Evolutionary conservation across 139 green algal species (phyloP), one percentile per base, ranked within the genome.

Genomic region (Tetraselmis chui): DNA sequence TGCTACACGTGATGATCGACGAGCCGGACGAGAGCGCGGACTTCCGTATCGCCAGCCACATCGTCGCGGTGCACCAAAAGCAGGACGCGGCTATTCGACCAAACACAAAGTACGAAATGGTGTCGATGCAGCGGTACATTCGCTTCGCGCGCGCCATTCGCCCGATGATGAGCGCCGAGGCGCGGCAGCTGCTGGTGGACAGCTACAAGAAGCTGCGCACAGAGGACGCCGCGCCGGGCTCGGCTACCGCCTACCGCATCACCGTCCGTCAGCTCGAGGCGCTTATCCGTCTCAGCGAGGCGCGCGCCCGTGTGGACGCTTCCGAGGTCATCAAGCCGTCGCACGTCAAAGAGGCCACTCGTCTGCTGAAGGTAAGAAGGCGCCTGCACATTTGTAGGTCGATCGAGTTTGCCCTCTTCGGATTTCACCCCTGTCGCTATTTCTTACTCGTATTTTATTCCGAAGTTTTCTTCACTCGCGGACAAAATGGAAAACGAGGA

Each of bases 1-100:
- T 98, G 84, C 88, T 98, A 75, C 94, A 98, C 82, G 92, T 98
- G 28, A 98, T 98, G 95, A 85, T 98, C 30, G 95, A 98, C 82
- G 94, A 98, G 87, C 94, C 93, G 23, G 94, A 94, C 24, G 89
- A 94, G 29, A 83, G 83, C 28, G 83, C 90, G 58, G 95, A 98
- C 84, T 78, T 83, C 18, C 87, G 87, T 76, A 95, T 98, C 75
- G 95, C 94, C 1, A 67, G 59, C 0, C 95, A 98, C 89, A 97
- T 98, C 84, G 84, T 97, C 28, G 74, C 59, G 1, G 77, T 90
- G 74, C 88, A 92, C 75, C 83, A 90, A 82, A 81, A 83, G 27
- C 28, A 77, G 29, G 67, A 81, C 59, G 25, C 18, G 1, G 86
- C 86, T 0, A 26, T 67, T 18, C 45, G 18, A 18, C 45, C 45